Evolutionary conservation across 768 basidiomycete species (phyloP).

Genomic region (Russula virescens): DNA sequence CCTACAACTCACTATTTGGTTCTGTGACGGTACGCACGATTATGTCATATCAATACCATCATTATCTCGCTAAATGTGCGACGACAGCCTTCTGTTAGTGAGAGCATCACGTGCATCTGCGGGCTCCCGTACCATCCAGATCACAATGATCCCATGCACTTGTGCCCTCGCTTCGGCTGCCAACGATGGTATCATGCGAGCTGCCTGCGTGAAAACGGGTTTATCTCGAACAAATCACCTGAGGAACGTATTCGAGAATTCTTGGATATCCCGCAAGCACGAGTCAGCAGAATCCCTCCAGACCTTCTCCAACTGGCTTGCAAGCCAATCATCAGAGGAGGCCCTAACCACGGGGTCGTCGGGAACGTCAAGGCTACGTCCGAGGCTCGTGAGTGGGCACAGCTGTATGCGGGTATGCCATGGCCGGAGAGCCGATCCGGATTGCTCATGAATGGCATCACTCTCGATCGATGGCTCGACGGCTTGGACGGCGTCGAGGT

Average conservation of each 20-base stretch:
- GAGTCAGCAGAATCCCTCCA: not conserved
- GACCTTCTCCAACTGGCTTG: conserved; percentile 9
- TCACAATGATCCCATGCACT: not conserved
- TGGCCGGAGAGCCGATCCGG: not conserved
- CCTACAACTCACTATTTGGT: not conserved
- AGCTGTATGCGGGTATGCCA: not conserved
- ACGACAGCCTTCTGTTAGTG: not conserved
- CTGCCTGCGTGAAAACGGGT: not conserved
- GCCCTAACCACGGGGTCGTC: not conserved
- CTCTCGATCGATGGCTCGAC: conserved; percentile 18
- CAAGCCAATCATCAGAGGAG: conserved; percentile 9
- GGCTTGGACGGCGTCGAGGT: conserved; percentile 14
- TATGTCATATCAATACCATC: not conserved
- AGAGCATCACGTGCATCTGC: conserved; percentile 3
- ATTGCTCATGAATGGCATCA: not conserved
- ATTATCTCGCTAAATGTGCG: not conserved
- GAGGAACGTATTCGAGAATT: not conserved
- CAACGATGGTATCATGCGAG: conserved; percentile 9
- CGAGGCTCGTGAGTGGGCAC: conserved; percentile 15
- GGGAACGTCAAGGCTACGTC: conserved; percentile 10
- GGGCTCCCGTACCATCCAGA: conserved; percentile 3
- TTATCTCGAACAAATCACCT: not conserved
- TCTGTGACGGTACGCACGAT: not conserved
- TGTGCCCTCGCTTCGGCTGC: conserved; percentile 7
- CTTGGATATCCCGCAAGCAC: not conserved